These are phyloP conservation scores for Mucor mucedo DNA, from an alignment of 371 early-diverging fungal species.

Conservation along the genomic window DNA sequence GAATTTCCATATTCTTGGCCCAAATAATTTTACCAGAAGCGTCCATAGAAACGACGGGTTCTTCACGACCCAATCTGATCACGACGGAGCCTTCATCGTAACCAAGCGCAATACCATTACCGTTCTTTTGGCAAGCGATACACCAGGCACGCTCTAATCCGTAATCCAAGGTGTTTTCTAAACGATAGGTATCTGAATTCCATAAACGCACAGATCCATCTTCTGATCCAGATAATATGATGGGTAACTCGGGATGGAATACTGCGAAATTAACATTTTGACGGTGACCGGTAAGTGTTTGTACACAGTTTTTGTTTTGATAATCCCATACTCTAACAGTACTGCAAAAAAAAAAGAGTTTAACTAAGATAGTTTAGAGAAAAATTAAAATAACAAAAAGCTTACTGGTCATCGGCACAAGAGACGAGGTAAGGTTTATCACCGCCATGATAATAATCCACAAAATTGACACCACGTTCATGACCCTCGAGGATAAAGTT, in stretches of 20 bases:
- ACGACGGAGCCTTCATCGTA: constrained; percentile 96
- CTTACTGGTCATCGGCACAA: constrained; percentile 85
- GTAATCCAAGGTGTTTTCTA: constrained; percentile 95
- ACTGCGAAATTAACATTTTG: constrained; percentile 94
- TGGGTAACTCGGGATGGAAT: constrained; percentile 98
- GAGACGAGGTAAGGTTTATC: constrained; percentile 95
- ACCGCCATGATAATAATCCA: constrained; percentile 94
- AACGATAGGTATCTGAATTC: constrained; percentile 96
- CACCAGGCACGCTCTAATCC: constrained; percentile 97
- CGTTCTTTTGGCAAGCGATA: constrained; percentile 81
- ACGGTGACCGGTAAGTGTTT: constrained; percentile 96
- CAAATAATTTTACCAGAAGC: constrained; percentile 95
- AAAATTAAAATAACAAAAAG: neutral
- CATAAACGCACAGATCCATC: constrained; percentile 97
- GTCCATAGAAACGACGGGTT: constrained; percentile 98
- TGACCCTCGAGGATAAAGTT: constrained; percentile 97
- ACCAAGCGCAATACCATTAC: constrained; percentile 92
- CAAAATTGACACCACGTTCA: constrained; percentile 92
- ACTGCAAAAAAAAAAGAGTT: constrained; percentile 1
- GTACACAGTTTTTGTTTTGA: constrained; percentile 97
- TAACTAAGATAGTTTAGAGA: too few species aligned
- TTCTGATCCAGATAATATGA: constrained; percentile 96
- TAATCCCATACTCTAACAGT: constrained; percentile 99
- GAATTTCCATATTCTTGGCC: constrained; percentile 96
- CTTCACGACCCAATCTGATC: constrained; percentile 92